Percentiles rank a stretch among this genome's conserved stretches.
Conservation (phyloP, 2,329 filamentous ascomycete genomes). For the Colletotrichum sp. region DNA sequence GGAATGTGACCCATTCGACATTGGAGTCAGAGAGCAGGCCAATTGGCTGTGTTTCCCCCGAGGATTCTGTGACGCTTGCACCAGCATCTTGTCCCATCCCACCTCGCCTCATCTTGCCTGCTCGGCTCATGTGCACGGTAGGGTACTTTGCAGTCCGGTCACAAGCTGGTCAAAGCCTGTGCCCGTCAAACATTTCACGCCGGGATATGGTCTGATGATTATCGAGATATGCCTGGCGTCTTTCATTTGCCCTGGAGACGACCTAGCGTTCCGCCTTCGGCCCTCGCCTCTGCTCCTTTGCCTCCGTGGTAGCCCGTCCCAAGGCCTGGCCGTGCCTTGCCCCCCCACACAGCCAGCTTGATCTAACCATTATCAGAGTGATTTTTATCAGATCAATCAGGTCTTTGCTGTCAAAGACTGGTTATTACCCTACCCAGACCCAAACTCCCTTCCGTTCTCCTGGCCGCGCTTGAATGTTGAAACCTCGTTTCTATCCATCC, state of each 20-base stretch:
- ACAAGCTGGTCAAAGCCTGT: neutral
- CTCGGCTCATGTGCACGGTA: neutral
- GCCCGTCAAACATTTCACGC: neutral
- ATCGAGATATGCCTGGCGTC: neutral
- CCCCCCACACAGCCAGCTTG: neutral
- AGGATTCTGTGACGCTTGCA: neutral
- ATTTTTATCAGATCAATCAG: slow-evolving; percentile 8
- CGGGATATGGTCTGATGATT: neutral
- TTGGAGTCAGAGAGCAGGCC: neutral
- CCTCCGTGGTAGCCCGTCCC: neutral
- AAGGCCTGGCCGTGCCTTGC: neutral
- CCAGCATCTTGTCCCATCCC: neutral
- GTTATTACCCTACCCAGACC: neutral
- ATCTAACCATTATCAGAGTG: slow-evolving; percentile 4
- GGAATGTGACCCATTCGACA: neutral
- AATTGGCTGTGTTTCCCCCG: neutral
- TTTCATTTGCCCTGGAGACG: neutral
- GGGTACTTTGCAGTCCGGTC: neutral
- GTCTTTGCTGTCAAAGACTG: neutral
- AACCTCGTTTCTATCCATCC: neutral
- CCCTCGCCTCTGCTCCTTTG: neutral
- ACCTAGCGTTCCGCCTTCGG: neutral
- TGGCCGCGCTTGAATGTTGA: neutral
- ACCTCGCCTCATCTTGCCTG: neutral
- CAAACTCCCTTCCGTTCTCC: neutral